A percentile compares a stretch with the other conserved stretches of the same genome.
Conservation (phyloP, 2,329 filamentous ascomycete genomes). For the Fusarium nodosum region DNA sequence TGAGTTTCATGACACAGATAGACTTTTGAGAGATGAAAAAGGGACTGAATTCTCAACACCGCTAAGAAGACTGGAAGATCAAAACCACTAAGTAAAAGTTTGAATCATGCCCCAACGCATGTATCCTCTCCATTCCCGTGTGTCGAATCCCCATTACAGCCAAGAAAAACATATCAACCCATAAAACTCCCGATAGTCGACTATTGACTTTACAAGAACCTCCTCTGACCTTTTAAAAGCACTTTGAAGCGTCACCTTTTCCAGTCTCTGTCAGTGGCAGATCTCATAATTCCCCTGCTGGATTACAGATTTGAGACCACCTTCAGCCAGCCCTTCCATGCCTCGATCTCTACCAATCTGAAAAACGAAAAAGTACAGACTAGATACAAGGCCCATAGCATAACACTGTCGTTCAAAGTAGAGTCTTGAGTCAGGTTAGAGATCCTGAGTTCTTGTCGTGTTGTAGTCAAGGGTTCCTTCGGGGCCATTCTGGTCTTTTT, state of each 20-base stretch:
- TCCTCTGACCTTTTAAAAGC: neutral
- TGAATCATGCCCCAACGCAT: neutral
- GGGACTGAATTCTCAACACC: neutral
- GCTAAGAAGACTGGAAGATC: neutral
- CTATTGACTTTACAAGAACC: neutral
- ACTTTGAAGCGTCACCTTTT: neutral
- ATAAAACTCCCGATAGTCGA: neutral
- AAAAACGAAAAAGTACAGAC: neutral
- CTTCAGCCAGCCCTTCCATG: neutral
- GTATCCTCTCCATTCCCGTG: neutral
- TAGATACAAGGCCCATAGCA: neutral
- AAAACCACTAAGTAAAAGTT: neutral
- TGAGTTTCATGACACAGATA: neutral
- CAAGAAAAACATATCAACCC: neutral
- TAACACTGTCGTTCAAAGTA: neutral
- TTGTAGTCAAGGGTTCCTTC: neutral
- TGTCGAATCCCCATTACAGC: neutral
- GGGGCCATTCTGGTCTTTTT: neutral
- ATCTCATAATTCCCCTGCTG: neutral
- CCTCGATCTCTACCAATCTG: no score
- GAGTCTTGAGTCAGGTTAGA: neutral
- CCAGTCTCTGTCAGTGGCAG: neutral
- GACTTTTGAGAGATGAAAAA: neutral
- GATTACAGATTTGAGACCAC: neutral
- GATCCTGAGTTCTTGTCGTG: neutral